Base-by-base conservation (phyloP, 2,329 filamentous ascomycete genomes). In the Bipolaris sorokiniana region DNA sequence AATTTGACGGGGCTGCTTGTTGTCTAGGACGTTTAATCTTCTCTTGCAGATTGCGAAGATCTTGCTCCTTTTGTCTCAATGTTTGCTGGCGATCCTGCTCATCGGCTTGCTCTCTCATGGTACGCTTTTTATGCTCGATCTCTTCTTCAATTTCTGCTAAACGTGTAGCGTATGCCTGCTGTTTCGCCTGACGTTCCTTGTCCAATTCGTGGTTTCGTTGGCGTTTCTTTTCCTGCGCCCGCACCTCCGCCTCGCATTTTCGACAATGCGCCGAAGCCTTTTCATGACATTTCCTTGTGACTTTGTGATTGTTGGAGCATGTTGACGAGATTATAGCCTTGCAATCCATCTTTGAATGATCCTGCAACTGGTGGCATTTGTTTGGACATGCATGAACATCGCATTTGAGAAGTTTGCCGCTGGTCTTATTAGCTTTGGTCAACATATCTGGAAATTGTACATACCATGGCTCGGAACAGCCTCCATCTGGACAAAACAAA, bases 401-500 rank as follows among this genome's bases (percentile, higher is more conserved):
- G 52, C 89, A 92, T 1, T 69, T 78, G 1, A 91, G 76, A 1
- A 71, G 64, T 0, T 65, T 75, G 1, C 78, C 79, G 70, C 86
- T 87, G 48, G 4, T 11, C 6, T 22, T 36, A 13, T 69, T 49
- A 74, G 58, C 34, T 48, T 51, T 10, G 13, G 23, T n/a, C 11
- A 28, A n/a, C 15, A 16, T 4, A 13, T 37, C 2, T 33, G 16
- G 2, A 47, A 36, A 18, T 10, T 7, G n/a, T 16, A 20, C 80
- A 72, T 77, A 88, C 86, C 90, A 92, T 18, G 79, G 79, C 47
- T 85, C 78, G 0, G 77, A 77, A 60, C 90, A 92, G 0, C 90
- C 90, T 4, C 90, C 90, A 67, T 92, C 88, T 0, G 89, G 89
- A 37, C 84, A 89, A 16, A 83, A 73, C 0, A 58, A 69, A 2